Evolutionary conservation across 805 yeast genomes (phyloP).

Genomic region (Candida xyloterini): DNA sequence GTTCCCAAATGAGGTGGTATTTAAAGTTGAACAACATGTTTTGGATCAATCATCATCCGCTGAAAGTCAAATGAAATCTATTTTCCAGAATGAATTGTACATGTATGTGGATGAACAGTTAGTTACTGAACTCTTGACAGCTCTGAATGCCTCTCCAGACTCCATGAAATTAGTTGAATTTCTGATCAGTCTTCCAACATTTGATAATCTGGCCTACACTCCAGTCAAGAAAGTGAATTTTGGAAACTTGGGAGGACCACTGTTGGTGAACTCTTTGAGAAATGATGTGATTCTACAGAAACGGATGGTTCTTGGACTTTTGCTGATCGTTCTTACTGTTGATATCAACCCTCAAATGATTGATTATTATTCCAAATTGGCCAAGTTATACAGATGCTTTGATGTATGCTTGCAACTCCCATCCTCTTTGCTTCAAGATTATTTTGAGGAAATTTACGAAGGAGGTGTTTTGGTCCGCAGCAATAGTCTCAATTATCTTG

Average conservation of each 20-base stretch:
- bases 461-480: conserved; percentile 27
- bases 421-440: neutral
- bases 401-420: conserved; percentile 4
- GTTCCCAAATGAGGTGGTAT: conserved; percentile 36
- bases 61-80: conserved; percentile 34
- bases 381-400: conserved; percentile 12
- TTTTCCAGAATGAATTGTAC: conserved; percentile 43
- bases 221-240: conserved; percentile 22
- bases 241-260: conserved; percentile 25
- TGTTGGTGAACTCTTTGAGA: conserved; percentile 22
- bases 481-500: conserved; percentile 24
- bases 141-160: conserved; percentile 37
- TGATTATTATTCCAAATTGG: conserved; percentile 20
- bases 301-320: conserved; percentile 25
- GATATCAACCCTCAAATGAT: conserved; percentile 31
- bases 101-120: conserved; percentile 39
- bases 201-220: conserved; percentile 16
- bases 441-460: conserved; percentile 16
- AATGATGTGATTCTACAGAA: conserved; percentile 18
- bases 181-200: conserved; percentile 31
- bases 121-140: conserved; percentile 38
- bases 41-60: conserved; percentile 34
- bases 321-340: conserved; percentile 30
- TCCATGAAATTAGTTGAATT: conserved; percentile 37
- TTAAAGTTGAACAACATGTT: conserved; percentile 34